These are phyloP conservation scores for Gossypium thurberi DNA, from an alignment of 345 rosid genomes.

Conservation along the genomic window DNA sequence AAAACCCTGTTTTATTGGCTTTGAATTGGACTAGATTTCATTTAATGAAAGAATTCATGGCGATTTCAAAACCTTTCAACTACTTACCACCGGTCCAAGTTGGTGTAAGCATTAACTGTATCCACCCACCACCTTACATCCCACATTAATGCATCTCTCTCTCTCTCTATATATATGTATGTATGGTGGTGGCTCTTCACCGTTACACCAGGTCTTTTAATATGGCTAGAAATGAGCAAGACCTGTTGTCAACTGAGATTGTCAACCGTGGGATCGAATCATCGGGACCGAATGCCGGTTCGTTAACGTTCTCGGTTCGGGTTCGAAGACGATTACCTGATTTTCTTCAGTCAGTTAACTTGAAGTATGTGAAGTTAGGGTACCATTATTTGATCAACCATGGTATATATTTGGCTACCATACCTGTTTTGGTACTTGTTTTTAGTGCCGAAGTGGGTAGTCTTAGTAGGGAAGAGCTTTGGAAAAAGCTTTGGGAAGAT, in stretches of 20 bases:
- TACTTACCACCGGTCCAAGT: constrained; percentile 28
- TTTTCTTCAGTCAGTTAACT: constrained; percentile 88
- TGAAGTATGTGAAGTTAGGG: constrained; percentile 90
- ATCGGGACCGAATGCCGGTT: constrained; percentile 85
- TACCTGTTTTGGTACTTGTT: constrained; percentile 69
- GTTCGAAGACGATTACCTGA: constrained; percentile 90
- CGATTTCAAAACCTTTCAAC: constrained; percentile 44
- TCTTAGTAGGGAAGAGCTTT: constrained; percentile 74
- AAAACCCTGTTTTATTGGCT: not conserved
- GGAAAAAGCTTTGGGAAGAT: constrained; percentile 80
- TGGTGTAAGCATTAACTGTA: constrained; percentile 56
- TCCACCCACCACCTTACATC: not conserved
- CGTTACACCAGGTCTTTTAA: not conserved
- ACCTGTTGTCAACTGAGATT: constrained; percentile 83
- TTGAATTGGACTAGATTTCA: constrained; percentile 7
- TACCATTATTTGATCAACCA: constrained; percentile 93
- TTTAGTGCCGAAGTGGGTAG: constrained; percentile 87
- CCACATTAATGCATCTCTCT: constrained; percentile 5
- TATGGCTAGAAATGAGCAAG: constrained; percentile 55
- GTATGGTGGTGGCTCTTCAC: constrained; percentile 16
- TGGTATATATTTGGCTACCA: constrained; percentile 83
- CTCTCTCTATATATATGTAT: not conserved
- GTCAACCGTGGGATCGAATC: constrained; percentile 88
- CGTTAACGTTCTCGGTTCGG: constrained; percentile 77
- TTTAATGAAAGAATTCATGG: constrained; percentile 43